phyloP scores from a whole-genome alignment of 1,284 basidiomycete genomes.

The Fomitopsis pinicola region DNA sequence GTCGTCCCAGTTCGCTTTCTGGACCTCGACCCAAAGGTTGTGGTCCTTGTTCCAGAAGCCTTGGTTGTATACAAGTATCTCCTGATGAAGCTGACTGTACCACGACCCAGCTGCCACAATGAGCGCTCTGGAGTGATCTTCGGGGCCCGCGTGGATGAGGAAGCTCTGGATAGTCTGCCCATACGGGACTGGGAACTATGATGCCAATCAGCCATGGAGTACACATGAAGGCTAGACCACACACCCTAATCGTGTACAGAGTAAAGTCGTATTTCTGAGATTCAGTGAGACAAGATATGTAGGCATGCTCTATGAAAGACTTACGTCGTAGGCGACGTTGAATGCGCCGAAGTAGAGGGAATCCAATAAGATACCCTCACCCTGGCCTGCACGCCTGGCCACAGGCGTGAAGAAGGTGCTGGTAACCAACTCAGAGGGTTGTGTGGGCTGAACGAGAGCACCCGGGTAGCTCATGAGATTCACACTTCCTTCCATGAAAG shows the following conservation, averaged over 20 bases:
- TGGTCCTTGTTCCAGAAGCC: constrained; percentile 64
- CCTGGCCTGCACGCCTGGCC: constrained; percentile 35
- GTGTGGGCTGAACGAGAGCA: constrained; percentile 39
- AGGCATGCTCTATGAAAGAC: constrained; percentile 10
- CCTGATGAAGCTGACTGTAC: constrained; percentile 51
- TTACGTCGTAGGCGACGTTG: constrained; percentile 55
- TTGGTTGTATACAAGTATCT: constrained; percentile 74
- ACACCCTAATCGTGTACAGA: constrained; percentile 41
- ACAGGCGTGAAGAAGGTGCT: constrained; percentile 46
- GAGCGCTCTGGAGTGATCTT: constrained; percentile 48
- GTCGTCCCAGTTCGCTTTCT: constrained; percentile 71
- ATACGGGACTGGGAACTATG: constrained; percentile 42
- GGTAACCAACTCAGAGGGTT: constrained; percentile 45
- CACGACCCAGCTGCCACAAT: constrained; percentile 51
- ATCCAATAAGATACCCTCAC: constrained; percentile 51
- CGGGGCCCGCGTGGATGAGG: constrained; percentile 58
- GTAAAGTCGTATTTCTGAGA: constrained; percentile 42
- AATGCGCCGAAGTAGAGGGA: constrained; percentile 52
- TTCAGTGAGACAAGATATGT: background rate
- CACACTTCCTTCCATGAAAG: constrained; percentile 42
- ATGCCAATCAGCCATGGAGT: background rate
- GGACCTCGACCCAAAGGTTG: constrained; percentile 62
- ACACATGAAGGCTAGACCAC: background rate
- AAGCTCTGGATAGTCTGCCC: constrained; percentile 36
- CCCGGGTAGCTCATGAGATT: constrained; percentile 51